phyloP scores from a whole-genome alignment of 176 grass and related monocot genomes.

The Zea luxurians region DNA sequence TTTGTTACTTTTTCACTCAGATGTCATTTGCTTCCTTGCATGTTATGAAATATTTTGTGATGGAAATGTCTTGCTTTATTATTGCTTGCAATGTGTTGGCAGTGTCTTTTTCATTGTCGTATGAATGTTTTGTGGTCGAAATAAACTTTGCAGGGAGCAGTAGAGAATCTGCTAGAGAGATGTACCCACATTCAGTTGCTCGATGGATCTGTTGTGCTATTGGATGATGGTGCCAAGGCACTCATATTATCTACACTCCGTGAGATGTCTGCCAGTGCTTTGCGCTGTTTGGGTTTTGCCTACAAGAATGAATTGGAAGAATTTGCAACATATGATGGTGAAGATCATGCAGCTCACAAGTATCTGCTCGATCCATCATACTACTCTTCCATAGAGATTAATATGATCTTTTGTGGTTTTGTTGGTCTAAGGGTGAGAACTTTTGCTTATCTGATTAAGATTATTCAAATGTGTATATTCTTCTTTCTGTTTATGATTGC shows the following conservation, averaged over 20 bases:
- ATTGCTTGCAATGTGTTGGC: background rate
- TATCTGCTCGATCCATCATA: constrained; percentile 79
- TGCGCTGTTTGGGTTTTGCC: constrained; percentile 96
- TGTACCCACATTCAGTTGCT: constrained; percentile 74
- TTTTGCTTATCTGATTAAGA: background rate
- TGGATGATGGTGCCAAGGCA: constrained; percentile 69
- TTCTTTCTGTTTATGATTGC: constrained; percentile 12
- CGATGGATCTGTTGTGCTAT: constrained; percentile 77
- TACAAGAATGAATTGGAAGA: constrained; percentile 94
- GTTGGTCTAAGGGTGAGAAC: constrained; percentile 85
- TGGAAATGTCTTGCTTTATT: background rate
- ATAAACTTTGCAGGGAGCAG: constrained; percentile 74
- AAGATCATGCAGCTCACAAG: constrained; percentile 87
- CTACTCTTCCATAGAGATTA: constrained; percentile 86
- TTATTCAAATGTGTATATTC: background rate
- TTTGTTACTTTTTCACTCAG: background rate
- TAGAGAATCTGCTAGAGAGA: constrained; percentile 93
- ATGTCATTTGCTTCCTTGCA: background rate
- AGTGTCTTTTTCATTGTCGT: background rate
- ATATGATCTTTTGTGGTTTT: constrained; percentile 90
- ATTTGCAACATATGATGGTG: constrained; percentile 87
- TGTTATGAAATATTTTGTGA: constrained; percentile 10
- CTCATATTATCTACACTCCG: constrained; percentile 60
- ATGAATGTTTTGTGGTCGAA: constrained; percentile 31
- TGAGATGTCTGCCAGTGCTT: constrained; percentile 84